These are phyloP conservation scores for Phlyctochytrium planicorne DNA, from an alignment of 192 early-diverging fungal genomes.

Conservation along the genomic window DNA sequence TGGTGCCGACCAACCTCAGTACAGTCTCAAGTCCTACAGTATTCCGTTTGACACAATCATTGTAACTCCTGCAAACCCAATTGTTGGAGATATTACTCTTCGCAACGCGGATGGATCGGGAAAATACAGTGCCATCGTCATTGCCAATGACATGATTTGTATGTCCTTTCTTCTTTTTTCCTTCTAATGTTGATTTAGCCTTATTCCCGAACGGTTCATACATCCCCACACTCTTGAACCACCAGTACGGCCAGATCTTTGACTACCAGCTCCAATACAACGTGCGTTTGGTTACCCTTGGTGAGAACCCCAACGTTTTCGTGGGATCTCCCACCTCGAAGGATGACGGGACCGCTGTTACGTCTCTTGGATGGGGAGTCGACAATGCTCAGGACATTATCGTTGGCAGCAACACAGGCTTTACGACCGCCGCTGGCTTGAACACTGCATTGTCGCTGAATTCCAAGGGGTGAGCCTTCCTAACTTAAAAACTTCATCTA, in stretches of 20 bases:
- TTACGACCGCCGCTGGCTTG: background rate
- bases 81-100: no score
- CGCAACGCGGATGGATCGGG: background rate
- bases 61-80: background rate
- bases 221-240: slow-evolving; percentile 1
- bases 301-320: slow-evolving; percentile 9
- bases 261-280: slow-evolving; percentile 14
- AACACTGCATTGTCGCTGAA: background rate
- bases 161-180: slow-evolving; percentile 1
- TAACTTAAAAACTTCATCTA: no score
- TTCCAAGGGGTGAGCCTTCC: background rate
- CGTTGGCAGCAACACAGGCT: background rate
- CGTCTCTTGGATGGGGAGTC: background rate
- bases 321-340: background rate
- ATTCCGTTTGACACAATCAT: slow-evolving; percentile 9
- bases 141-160: slow-evolving; percentile 7
- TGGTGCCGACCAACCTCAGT: slow-evolving; percentile 6
- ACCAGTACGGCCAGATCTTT: slow-evolving; percentile 16
- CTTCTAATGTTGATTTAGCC: background rate
- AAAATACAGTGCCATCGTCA: slow-evolving; percentile 14
- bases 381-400: background rate
- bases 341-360: background rate
- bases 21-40: slow-evolving; percentile 10
- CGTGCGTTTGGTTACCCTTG: slow-evolving; percentile 12
- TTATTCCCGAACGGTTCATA: slow-evolving; percentile 15